Conservation (phyloP, 331 rosid genomes). For the Quercus lobata region DNA sequence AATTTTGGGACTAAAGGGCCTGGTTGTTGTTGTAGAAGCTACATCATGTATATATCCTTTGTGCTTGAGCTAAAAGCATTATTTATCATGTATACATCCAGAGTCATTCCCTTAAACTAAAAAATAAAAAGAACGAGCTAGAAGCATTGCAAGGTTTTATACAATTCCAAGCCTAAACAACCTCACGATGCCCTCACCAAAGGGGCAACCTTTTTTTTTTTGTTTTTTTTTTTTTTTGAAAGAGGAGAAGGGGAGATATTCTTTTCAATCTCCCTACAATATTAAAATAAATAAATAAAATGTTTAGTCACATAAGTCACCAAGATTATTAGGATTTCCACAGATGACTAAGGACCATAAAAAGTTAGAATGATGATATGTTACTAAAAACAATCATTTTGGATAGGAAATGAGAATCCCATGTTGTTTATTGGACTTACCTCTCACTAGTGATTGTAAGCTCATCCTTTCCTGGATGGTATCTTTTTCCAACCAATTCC, state of each 20-base stretch:
- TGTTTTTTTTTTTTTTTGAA: too few species aligned
- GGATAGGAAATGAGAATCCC: background rate
- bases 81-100: too few species aligned
- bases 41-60: too few species aligned
- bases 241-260: too few species aligned
- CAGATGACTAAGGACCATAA: background rate
- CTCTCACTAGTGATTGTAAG: conserved; percentile 88
- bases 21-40: too few species aligned
- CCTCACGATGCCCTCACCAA: too few species aligned
- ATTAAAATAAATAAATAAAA: too few species aligned
- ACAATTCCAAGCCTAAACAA: background rate
- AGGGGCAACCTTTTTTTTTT: too few species aligned
- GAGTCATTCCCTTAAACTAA: too few species aligned
- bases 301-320: background rate
- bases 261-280: too few species aligned
- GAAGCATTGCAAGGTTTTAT: background rate
- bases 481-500: conserved; percentile 88
- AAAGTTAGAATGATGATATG: background rate
- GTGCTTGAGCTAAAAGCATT: too few species aligned
- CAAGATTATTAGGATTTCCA: conserved; percentile 1
- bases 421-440: conserved; percentile 29
- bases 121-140: background rate
- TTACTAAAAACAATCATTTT: conserved; percentile 7
- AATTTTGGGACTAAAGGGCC: too few species aligned
- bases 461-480: conserved; percentile 93